Base-by-base conservation (phyloP, 768 basidiomycete species). In the Rhizopogon sp. region DNA sequence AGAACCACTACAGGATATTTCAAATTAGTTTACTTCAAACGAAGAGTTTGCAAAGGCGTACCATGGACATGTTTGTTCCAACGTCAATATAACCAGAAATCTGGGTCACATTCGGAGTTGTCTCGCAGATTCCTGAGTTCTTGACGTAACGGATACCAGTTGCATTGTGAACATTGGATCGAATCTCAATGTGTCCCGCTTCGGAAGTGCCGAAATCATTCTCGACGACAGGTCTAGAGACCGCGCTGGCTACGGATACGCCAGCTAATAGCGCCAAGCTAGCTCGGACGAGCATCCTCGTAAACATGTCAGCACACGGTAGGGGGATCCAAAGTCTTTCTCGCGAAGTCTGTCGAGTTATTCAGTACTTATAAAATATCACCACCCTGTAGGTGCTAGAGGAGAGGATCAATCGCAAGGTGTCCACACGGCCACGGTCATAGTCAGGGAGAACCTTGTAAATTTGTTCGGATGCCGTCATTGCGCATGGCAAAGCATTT, bases 1-100 rank as follows among this genome's bases (percentile, higher is more conserved):
- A 87, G 62, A 87, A 87, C 83, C 82, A 87, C 84, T 85, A 52
- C 81, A 87, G 84, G 84, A 52, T 13, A 42, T 28, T 6, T 17
- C 7, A 16, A 9, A 50, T 39, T 41, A 16, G 9, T 43, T 6
- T 20, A 17, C 25, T 14, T 35, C 7, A 14, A 13, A 5, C n/a
- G 9, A 2, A 39, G 13, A 35, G 39, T n/a, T 17, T 22, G 33
- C 3, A 16, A 43, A 33, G 16, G 58, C 20, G 20, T 20, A 20
- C 20, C 20, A 20, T 20, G 20, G 20, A 20, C 20, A 20, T 20
- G 2, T 20, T 20, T 20, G 20, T 20, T 20, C 20, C 20, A 20
- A 20, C 2, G 20, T 20, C 20, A 20, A 20, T 20, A 20, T 20
- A 20, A 20, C 20, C 20, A 20, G 20, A 20, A 20, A 20, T 20